Evolutionary conservation across 148 eudicot genomes (phyloP), one percentile per base, ranked within the genome.

Genomic region (Bassia scoparia): DNA sequence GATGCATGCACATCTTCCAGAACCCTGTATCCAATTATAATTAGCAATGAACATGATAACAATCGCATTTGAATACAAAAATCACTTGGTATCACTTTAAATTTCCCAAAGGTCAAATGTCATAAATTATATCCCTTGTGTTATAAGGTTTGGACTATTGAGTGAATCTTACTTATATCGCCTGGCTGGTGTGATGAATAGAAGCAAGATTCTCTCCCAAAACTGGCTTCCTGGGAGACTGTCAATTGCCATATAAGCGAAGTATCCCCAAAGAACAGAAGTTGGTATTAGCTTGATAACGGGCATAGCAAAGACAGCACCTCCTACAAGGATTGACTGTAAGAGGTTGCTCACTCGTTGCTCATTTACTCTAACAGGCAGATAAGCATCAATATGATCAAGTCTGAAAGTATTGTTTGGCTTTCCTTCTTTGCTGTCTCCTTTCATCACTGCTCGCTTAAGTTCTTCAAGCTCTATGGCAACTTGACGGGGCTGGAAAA

Each of bases 241-340:
- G 48, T 91, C 97, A 35, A 91, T 83, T 52, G 94, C 87, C 94
- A 89, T 91, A 78, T 89, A 91, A 4, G 97, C 94, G 65, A 91
- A 91, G 73, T 91, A 91, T 76, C 97, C 97, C 97, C 97, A 91
- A 43, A 91, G 86, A 56, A 89, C 94, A n/a, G 97, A 91, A 37
- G 97, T 89, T 18, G 97, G 97, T 54, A 91, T 89, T 78, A 61
- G 72, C 87, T 83, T 89, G 54, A 91, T 89, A 24, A 81, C 79
- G 26, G 97, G 97, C 85, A 89, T 86, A 48, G 87, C 90, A 74
- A 79, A 82, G n/a, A 91, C 74, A 33, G 90, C 74, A 11, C 65
- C 78, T 3, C 79, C 92, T 37, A 91, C 86, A 73, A 91, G 88
- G 48, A 84, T 23, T 9, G 97, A 91, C 55, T 91, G 97, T 74